Conservation (phyloP, 306 rosid species). For the Delonix regia region DNA sequence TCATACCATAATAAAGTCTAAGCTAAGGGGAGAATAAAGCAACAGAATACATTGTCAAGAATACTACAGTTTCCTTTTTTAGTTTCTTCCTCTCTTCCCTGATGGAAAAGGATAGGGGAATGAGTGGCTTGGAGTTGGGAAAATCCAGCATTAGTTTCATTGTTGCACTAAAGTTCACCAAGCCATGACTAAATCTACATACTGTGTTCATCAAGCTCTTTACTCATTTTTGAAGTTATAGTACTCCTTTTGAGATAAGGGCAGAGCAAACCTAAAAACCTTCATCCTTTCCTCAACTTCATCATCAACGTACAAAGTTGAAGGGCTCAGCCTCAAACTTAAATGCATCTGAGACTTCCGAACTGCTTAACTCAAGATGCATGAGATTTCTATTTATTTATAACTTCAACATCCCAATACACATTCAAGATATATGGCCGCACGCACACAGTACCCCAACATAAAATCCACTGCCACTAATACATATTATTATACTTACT, state of each 20-base stretch:
- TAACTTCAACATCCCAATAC: slow-evolving; percentile 4
- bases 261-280: background rate
- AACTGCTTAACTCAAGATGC: background rate
- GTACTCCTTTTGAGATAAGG: background rate
- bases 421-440: background rate
- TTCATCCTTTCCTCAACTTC: slow-evolving; percentile 3
- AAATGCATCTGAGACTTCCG: background rate
- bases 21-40: background rate
- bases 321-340: background rate
- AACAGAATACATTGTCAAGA: background rate
- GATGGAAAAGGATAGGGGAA: background rate
- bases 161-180: background rate
- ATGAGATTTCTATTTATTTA: background rate
- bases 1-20: background rate
- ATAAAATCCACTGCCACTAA: slow-evolving; percentile 10
- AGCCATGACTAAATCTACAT: background rate
- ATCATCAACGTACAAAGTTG: background rate
- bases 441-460: background rate
- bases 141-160: background rate
- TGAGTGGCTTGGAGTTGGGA: background rate
- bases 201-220: background rate
- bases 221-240: background rate
- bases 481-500: slow-evolving; percentile 59
- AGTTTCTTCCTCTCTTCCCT: background rate
- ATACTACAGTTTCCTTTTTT: slow-evolving; percentile 11